These are phyloP conservation scores for Fraxinus paxiana DNA, from an alignment of 305 asterid species.

Conservation along the genomic window DNA sequence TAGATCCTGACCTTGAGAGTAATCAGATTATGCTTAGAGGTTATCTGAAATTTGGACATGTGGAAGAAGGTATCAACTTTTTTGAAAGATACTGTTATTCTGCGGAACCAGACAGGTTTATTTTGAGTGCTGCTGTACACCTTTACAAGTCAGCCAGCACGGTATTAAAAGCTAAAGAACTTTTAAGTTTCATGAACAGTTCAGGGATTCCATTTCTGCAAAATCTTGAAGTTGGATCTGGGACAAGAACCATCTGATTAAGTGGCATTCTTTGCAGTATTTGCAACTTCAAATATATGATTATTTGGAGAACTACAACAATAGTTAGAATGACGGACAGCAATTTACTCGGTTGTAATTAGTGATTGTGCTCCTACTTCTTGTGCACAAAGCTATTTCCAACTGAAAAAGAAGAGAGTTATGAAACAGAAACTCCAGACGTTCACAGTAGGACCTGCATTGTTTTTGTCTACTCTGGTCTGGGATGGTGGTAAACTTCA, in stretches of 20 bases:
- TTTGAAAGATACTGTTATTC: slow-evolving; percentile 49
- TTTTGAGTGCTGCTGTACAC: slow-evolving; percentile 67
- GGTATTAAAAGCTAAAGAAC: slow-evolving; percentile 40
- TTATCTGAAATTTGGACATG: slow-evolving; percentile 57
- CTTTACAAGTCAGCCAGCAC: slow-evolving; percentile 50
- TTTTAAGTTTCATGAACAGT: slow-evolving; percentile 41
- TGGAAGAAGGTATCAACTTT: slow-evolving; percentile 60
- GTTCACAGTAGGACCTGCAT: background rate
- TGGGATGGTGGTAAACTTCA: background rate
- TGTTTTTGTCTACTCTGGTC: background rate
- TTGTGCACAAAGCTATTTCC: background rate
- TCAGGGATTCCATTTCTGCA: slow-evolving; percentile 42
- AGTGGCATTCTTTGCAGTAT: background rate
- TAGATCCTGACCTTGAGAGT: slow-evolving; percentile 52
- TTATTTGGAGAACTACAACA: background rate
- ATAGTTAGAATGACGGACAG: background rate
- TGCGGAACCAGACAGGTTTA: slow-evolving; percentile 50
- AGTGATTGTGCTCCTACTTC: background rate
- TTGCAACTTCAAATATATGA: background rate
- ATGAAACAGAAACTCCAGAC: background rate
- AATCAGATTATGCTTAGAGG: slow-evolving; percentile 62
- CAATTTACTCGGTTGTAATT: background rate
- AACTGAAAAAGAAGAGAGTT: background rate
- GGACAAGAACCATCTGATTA: slow-evolving; percentile 23
- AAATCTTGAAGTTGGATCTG: slow-evolving; percentile 59